Evolutionary conservation across 352 stramenopile species (phyloP).

Genomic region (Globisporangium canariense): DNA sequence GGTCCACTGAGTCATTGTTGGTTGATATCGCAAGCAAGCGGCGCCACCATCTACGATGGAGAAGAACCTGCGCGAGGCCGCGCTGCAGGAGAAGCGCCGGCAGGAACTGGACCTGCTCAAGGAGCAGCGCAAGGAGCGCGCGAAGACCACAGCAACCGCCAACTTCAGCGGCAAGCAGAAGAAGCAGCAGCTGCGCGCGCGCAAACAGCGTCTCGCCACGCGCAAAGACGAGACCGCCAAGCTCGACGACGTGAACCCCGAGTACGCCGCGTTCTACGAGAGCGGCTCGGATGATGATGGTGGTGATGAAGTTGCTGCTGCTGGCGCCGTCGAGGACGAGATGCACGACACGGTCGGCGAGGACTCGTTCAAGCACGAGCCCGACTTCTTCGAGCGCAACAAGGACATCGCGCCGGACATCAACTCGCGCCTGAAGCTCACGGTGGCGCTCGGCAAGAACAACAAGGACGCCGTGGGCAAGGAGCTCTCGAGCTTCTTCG

Average conservation of each 20-base stretch:
- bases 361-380: slow-evolving; percentile 42
- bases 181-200: slow-evolving; percentile 77
- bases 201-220: slow-evolving; percentile 71
- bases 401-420: slow-evolving; percentile 67
- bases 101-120: slow-evolving; percentile 77
- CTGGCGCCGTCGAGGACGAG: slow-evolving; percentile 16
- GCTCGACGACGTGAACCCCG: slow-evolving; percentile 30
- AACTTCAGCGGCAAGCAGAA: slow-evolving; percentile 88
- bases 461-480: slow-evolving; percentile 81
- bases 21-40: no score
- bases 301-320: slow-evolving; percentile 21
- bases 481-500: slow-evolving; percentile 83
- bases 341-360: slow-evolving; percentile 27
- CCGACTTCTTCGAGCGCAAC: slow-evolving; percentile 68
- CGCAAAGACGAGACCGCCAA: slow-evolving; percentile 57
- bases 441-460: slow-evolving; percentile 76
- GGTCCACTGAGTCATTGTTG: no score
- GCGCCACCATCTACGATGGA: slow-evolving; percentile 23
- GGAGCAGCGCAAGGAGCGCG: slow-evolving; percentile 73
- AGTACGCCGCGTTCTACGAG: slow-evolving; percentile 66
- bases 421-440: slow-evolving; percentile 68
- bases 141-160: slow-evolving; percentile 44
- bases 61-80: slow-evolving; percentile 55
- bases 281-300: slow-evolving; percentile 25
- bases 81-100: slow-evolving; percentile 64